Percentiles rank a stretch among this genome's conserved stretches.
phyloP scores from a whole-genome alignment of 2,329 filamentous ascomycete genomes.

The Mariannaea elegans region DNA sequence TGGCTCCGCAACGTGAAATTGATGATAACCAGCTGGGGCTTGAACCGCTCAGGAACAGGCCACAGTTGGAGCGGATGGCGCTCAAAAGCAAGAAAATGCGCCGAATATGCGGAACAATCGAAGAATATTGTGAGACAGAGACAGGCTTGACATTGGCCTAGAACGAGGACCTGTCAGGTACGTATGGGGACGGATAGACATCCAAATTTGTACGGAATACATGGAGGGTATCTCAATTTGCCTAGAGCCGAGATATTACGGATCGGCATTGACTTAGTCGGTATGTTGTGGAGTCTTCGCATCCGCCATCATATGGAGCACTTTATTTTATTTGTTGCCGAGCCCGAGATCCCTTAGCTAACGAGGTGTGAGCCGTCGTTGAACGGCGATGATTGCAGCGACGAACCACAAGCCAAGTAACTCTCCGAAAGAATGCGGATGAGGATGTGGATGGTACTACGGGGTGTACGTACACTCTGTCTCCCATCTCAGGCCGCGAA shows the following conservation, averaged over 20 bases:
- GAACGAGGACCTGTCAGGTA: not conserved
- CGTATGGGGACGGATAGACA: not conserved
- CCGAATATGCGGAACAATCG: constrained; percentile 2
- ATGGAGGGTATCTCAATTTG: not conserved
- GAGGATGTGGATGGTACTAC: not conserved
- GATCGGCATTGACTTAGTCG: not conserved
- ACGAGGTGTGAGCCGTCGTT: not conserved
- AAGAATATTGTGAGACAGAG: not conserved
- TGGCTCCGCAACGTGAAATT: constrained; percentile 17
- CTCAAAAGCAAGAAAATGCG: constrained; percentile 3
- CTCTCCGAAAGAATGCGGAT: not conserved
- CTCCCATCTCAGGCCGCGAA: not conserved
- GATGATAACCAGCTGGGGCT: constrained; percentile 12
- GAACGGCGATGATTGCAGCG: not conserved
- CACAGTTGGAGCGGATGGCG: constrained; percentile 5
- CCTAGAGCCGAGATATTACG: not conserved
- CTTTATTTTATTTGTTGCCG: too few species aligned
- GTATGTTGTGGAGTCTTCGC: not conserved
- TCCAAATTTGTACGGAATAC: not conserved
- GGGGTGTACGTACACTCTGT: not conserved
- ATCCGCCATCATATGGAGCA: not conserved
- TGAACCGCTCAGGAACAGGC: constrained; percentile 17
- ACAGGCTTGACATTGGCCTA: not conserved
- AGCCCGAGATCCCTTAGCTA: not conserved
- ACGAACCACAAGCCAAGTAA: not conserved